Conservation (phyloP, 2,329 filamentous ascomycete genomes). For the Tolypocladium cylindrosporum region DNA sequence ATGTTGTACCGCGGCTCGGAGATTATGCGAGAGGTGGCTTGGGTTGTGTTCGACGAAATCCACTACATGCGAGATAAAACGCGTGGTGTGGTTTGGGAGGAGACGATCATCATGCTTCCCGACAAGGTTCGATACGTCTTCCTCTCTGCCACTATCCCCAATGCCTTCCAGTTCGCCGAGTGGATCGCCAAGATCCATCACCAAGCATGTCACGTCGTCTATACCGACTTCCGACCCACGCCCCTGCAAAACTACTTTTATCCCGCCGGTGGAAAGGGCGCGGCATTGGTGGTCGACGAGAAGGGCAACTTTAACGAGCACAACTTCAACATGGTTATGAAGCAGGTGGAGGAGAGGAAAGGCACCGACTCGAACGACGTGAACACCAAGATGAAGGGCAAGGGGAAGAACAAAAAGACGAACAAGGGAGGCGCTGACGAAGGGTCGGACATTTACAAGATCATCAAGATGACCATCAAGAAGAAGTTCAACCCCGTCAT, state of each 20-base stretch:
- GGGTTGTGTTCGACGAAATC: conserved; percentile 98
- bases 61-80: conserved; percentile 96
- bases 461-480: conserved; percentile 97
- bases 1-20: conserved; percentile 98
- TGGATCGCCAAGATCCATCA: conserved; percentile 98
- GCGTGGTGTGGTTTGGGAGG: conserved; percentile 96
- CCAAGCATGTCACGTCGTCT: conserved; percentile 97
- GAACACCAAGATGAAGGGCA: conserved; percentile 72
- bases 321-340: conserved; percentile 96
- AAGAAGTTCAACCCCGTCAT: conserved; percentile 97
- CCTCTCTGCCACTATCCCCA: conserved; percentile 93
- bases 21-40: conserved; percentile 98
- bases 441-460: conserved; percentile 80
- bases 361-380: conserved; percentile 74
- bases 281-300: conserved; percentile 90
- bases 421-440: conserved; percentile 78
- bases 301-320: conserved; percentile 93
- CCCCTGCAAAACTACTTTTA: conserved; percentile 98
- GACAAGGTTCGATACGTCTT: conserved; percentile 99
- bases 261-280: conserved; percentile 83
- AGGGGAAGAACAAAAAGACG: conserved; percentile 82
- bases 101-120: conserved; percentile 94
- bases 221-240: conserved; percentile 95
- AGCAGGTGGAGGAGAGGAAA: conserved; percentile 76
- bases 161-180: conserved; percentile 97